Evolutionary conservation across 2,329 filamentous ascomycete species (phyloP), one percentile per base, ranked within the genome.

Genomic region (Aspergillus versicolor): DNA sequence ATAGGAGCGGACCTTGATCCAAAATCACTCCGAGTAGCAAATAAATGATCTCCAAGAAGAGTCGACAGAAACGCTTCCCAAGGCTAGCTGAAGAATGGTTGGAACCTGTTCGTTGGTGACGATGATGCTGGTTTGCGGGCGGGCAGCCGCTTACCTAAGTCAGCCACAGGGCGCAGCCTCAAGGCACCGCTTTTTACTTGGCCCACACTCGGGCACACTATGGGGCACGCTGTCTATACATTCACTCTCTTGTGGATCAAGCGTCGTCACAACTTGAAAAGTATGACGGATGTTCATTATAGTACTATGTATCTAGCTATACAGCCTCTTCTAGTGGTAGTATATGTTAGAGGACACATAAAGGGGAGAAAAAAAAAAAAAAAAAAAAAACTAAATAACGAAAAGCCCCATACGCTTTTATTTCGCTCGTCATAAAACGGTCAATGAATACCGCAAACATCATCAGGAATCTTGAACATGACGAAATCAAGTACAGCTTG

Each of bases 101-200:
- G 64, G 59, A 63, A 66, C 60, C 57, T 64, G 60, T 61, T 57
- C 52, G 57, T 58, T 54, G 56, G 55, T 64, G 57, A 61, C 61
- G 55, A 62, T 21, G 56, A 56, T 48, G 44, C 38, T 54, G 46
- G 30, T 27, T 21, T 45, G 42, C 43, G 60, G 61, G 57, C 59
- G 62, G 61, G 49, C 47, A 43, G 41, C 43, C 56, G 50, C 59
- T 60, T 49, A 60, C 52, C 15, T 47, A 34, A 34, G 32, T 64
- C 38, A 47, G 41, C 42, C 42, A 34, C 42, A 38, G 32, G 51
- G 51, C 51, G 43, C 51, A 53, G 42, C 37, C 38, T 9, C n/a
- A 27, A 42, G 27, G 27, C 43, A 46, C 43, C 43, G 21, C 6
- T 32, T 34, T 34, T 34, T 37, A 37, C 30, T 47, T 47, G 44